These are phyloP conservation scores for Besnoitia besnoiti DNA, from an alignment of 169 alveolate species.

Conservation along the genomic window DNA sequence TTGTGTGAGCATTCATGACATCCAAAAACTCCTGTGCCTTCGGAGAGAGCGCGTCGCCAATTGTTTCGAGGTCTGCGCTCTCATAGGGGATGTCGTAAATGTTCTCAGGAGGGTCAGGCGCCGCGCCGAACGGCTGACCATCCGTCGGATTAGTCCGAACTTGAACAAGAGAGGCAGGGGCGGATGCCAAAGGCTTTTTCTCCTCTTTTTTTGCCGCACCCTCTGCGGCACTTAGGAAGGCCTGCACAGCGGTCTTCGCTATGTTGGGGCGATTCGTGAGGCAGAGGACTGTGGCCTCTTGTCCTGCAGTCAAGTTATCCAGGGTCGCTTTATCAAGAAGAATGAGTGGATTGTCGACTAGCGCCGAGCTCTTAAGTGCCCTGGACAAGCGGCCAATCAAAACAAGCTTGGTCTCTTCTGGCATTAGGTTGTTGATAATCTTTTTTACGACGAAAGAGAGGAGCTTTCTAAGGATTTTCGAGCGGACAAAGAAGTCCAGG, in stretches of 20 bases:
- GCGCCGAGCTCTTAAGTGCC: background rate
- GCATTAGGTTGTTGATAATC: background rate
- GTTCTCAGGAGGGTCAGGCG: background rate
- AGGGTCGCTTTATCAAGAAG: background rate
- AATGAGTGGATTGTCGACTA: background rate
- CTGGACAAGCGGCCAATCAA: background rate
- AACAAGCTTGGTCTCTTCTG: background rate
- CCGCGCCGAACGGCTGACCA: background rate
- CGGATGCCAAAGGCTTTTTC: background rate
- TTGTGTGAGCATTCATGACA: background rate
- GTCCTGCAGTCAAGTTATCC: background rate
- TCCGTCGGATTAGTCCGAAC: background rate
- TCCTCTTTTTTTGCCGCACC: background rate
- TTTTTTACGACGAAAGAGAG: background rate
- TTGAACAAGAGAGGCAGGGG: background rate
- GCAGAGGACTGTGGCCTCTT: background rate
- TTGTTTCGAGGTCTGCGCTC: background rate
- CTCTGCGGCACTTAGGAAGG: background rate
- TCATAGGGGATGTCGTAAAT: background rate
- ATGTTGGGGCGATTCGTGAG: background rate
- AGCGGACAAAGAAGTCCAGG: background rate
- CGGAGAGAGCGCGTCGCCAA: background rate
- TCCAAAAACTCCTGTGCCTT: background rate
- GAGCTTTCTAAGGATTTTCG: background rate
- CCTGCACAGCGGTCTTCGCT: background rate